These are phyloP conservation scores for Cornus controversa DNA, from an alignment of 148 eudicot genomes.

Conservation along the genomic window DNA sequence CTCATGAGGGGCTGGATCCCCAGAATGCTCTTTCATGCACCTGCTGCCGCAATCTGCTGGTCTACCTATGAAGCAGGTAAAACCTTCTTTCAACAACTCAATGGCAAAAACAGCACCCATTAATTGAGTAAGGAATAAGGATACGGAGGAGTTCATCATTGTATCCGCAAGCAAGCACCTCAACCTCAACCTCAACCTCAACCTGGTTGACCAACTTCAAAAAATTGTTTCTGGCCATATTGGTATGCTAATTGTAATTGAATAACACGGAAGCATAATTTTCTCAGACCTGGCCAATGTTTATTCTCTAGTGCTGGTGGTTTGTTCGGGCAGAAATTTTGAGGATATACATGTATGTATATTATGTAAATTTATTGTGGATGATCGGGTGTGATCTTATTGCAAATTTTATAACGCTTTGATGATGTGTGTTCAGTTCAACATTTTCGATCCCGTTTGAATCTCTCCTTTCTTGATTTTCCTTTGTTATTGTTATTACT, in stretches of 20 bases:
- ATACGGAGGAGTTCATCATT: too few species aligned
- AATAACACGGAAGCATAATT: conserved; percentile 4
- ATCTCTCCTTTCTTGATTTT: too few species aligned
- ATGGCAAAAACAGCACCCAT: conserved; percentile 32
- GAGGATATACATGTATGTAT: not conserved
- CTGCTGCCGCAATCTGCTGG: conserved; percentile 62
- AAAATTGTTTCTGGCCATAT: not conserved
- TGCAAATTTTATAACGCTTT: too few species aligned
- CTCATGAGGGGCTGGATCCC: conserved; percentile 57
- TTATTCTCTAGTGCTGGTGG: not conserved
- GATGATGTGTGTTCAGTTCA: too few species aligned
- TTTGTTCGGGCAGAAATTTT: not conserved
- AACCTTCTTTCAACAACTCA: conserved; percentile 36
- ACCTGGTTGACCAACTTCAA: not conserved
- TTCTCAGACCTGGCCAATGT: conserved; percentile 15
- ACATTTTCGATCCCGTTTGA: too few species aligned
- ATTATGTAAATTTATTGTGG: too few species aligned
- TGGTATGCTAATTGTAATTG: not conserved
- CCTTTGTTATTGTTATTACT: too few species aligned
- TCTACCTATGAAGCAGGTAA: conserved; percentile 56
- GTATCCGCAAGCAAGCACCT: not conserved
- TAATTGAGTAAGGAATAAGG: conserved; percentile 18
- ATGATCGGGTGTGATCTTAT: not conserved
- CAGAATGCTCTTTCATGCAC: conserved; percentile 57
- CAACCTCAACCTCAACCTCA: conserved; percentile 7